phyloP scores from a whole-genome alignment of 208 protist species.

The Leishmania major region DNA sequence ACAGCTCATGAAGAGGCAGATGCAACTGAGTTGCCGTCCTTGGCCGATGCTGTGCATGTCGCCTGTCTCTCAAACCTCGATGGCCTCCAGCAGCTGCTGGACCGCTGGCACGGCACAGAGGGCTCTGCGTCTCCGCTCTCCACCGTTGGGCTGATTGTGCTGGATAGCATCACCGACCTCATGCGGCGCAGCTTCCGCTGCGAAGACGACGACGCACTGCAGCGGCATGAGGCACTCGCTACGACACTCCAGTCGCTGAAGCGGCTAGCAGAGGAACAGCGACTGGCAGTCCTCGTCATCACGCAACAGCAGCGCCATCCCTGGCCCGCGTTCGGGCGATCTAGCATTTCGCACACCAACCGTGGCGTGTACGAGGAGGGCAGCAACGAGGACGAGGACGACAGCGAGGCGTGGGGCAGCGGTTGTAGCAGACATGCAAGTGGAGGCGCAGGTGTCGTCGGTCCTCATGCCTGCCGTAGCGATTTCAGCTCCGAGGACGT shows the following conservation, averaged over 20 bases:
- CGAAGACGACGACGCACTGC: conserved; percentile 35
- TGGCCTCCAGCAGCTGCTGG: conserved; percentile 24
- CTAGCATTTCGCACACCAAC: not conserved
- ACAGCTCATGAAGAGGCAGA: not conserved
- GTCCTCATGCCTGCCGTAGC: not conserved
- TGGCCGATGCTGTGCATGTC: conserved; percentile 14
- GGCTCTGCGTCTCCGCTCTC: conserved; percentile 6
- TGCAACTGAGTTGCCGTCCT: not conserved
- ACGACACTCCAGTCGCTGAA: conserved; percentile 56
- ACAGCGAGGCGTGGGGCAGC: not conserved
- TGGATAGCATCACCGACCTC: conserved; percentile 61
- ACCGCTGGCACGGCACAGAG: conserved; percentile 1
- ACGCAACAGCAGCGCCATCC: conserved; percentile 28
- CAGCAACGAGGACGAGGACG: not conserved
- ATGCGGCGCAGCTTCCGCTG: conserved; percentile 47
- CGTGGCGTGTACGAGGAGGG: not conserved
- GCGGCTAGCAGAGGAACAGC: conserved; percentile 37
- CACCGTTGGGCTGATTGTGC: conserved; percentile 44
- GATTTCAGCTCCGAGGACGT: conserved; percentile 1
- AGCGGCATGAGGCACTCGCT: conserved; percentile 52
- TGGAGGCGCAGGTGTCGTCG: not conserved
- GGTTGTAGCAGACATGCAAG: not conserved
- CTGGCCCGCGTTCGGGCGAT: not conserved
- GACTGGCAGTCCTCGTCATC: conserved; percentile 56
- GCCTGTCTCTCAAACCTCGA: conserved; percentile 16